Evolutionary conservation across 2,329 filamentous ascomycete genomes (phyloP).

Genomic region (Trichothecium roseum): DNA sequence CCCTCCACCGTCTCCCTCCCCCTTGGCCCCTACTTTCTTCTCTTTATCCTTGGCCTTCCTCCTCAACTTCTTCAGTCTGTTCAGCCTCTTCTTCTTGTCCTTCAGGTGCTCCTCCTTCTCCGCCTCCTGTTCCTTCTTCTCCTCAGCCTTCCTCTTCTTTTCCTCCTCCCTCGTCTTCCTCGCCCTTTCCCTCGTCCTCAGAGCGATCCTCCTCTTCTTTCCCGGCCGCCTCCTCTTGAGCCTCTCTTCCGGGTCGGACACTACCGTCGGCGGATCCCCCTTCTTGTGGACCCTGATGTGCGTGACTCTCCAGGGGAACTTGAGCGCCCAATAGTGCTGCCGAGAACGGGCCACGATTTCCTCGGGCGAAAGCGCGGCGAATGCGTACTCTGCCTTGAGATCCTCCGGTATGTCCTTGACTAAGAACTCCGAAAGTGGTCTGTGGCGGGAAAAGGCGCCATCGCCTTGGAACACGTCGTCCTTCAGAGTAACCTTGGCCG

Average conservation of each 20-base stretch:
- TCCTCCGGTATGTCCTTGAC: conserved; percentile 23
- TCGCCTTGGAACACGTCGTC: conserved; percentile 26
- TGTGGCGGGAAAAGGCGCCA: conserved; percentile 21
- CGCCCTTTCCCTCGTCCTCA: conserved; percentile 33
- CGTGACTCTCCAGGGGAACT: conserved; percentile 49
- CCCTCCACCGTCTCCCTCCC: conserved; percentile 10
- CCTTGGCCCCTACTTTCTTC: conserved; percentile 29
- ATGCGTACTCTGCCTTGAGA: conserved; percentile 27
- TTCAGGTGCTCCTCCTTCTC: conserved; percentile 42
- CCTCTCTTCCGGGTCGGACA: conserved; percentile 9
- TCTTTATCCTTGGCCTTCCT: conserved; percentile 46
- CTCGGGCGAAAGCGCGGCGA: conserved; percentile 41
- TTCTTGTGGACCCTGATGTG: conserved; percentile 26
- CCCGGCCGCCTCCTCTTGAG: conserved; percentile 37
- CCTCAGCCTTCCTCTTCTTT: conserved; percentile 44
- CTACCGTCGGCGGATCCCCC: conserved; percentile 8
- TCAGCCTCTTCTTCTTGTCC: conserved; percentile 52
- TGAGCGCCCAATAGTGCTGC: conserved; percentile 43
- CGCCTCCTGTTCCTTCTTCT: conserved; percentile 26
- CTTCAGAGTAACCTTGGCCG: conserved; percentile 40
- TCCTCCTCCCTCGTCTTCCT: conserved; percentile 39
- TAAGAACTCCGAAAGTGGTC: conserved; percentile 42
- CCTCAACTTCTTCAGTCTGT: conserved; percentile 49
- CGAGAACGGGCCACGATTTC: conserved; percentile 34
- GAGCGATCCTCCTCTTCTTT: conserved; percentile 47